Base-by-base conservation (phyloP, 805 yeast genomes). In the Lachancea cidri region DNA sequence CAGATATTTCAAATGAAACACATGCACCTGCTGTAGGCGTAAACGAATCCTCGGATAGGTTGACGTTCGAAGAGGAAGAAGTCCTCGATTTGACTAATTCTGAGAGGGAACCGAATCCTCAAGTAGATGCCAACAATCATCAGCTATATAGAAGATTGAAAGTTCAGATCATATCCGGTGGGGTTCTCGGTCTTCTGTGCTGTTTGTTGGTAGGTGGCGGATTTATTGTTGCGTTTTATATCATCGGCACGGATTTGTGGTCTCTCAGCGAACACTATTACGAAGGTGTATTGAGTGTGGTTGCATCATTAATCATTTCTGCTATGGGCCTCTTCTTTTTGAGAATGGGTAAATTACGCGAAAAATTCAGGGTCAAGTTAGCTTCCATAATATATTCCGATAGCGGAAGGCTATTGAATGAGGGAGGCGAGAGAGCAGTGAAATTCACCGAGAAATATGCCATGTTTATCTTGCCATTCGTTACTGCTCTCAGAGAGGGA, bases 401-500 rank as follows among this genome's bases (percentile, higher is more conserved):
- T 42, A 46, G 58, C 31, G 44, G 52, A 4, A 45, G 46, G 34
- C 33, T 49, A 35, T 19, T 55, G n/a, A 37, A 42, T 20, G 48
- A 48, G 19, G 39, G 44, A 4, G 45, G 49, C 40, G 45, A 62
- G 19, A 50, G 53, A 29, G 41, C 68, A 22, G 63, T 60, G 17
- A 50, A 56, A 16, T 73, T 72, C 45, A 57, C 74, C 33, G 77
- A 78, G 45, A 76, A 73, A 54, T 82, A 86, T 57, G 80, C 91
- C 3, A 66, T 84, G 60, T 85, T 83, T 45, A 68, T 87, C 27
- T 65, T 87, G 31, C 96, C 97, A 1, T 81, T 88, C 54, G 73
- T 88, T 35, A 88, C 97, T 2, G 81, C 95, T 3, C 66, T 88
- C 37, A 75, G 96, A 57, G 96, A 88, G 62, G 95, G 96, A 1